Percentiles rank a stretch among this genome's conserved stretches.
Evolutionary conservation across 164 flowering plant species (phyloP).

Genomic region (Tinospora cordifolia): DNA sequence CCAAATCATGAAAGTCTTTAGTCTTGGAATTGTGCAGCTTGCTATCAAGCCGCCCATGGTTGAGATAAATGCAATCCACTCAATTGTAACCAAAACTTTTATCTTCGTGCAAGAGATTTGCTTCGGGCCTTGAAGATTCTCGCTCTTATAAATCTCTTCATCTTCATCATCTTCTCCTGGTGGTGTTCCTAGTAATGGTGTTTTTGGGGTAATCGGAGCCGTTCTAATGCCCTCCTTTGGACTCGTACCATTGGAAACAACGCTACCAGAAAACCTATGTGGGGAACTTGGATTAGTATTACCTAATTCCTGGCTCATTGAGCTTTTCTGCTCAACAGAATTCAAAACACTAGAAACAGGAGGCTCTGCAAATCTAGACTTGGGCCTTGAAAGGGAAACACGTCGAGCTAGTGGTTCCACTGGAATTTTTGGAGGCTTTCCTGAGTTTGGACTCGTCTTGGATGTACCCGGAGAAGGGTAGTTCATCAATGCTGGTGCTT

Average conservation of each 20-base stretch:
- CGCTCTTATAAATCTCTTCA: constrained; percentile 45
- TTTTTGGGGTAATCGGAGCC: constrained; percentile 29
- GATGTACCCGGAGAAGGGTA: constrained; percentile 27
- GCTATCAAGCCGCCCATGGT: constrained; percentile 31
- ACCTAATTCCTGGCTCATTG: constrained; percentile 8
- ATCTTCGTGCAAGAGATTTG: constrained; percentile 28
- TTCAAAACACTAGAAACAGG: constrained; percentile 14
- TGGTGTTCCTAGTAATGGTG: constrained; percentile 32
- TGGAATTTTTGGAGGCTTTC: constrained; percentile 30
- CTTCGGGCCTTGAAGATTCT: constrained; percentile 11
- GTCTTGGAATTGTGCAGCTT: constrained; percentile 35
- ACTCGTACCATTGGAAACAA: background rate
- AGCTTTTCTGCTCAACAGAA: background rate
- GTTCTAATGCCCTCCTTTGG: constrained; percentile 10
- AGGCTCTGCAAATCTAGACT: constrained; percentile 39
- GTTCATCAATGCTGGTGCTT: constrained; percentile 15
- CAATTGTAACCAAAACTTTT: constrained; percentile 26
- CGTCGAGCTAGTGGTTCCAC: constrained; percentile 9
- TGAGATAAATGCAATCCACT: constrained; percentile 40
- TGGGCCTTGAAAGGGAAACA: constrained; percentile 25
- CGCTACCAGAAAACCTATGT: constrained; percentile 11
- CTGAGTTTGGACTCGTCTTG: constrained; percentile 20
- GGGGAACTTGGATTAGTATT: constrained; percentile 14
- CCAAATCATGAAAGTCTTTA: constrained; percentile 35
- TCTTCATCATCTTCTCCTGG: constrained; percentile 41